Evolutionary conservation across 1,284 basidiomycete species (phyloP).

Genomic region (Sanghuangporus sanghuang): DNA sequence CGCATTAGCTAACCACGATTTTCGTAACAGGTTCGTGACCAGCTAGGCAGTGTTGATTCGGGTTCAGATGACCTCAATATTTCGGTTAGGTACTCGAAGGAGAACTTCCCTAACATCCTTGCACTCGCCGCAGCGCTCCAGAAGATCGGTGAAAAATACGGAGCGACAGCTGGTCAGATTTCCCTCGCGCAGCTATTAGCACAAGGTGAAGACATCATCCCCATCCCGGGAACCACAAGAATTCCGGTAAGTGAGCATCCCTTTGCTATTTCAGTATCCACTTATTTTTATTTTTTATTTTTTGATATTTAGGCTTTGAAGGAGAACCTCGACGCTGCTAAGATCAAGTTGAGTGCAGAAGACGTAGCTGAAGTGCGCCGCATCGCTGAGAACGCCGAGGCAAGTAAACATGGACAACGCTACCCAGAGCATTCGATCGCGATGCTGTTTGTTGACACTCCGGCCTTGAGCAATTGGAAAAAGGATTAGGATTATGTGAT

Average conservation of each 20-base stretch:
- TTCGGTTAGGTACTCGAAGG: conserved; percentile 31
- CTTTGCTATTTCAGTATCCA: no score
- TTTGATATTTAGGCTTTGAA: conserved; percentile 29
- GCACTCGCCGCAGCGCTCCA: conserved; percentile 42
- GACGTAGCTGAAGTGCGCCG: conserved; percentile 33
- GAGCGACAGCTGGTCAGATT: conserved; percentile 49
- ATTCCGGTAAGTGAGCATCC: conserved; percentile 28
- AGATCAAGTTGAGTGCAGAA: conserved; percentile 32
- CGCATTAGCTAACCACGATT: no score
- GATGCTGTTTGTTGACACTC: no score
- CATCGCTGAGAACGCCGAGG: conserved; percentile 31
- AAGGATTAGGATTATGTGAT: no score
- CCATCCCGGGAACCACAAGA: conserved; percentile 48
- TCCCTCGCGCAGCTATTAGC: conserved; percentile 57
- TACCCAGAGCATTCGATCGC: not conserved
- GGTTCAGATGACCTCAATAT: no score
- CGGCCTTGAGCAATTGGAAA: no score
- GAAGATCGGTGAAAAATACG: conserved; percentile 39
- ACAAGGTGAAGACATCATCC: conserved; percentile 48
- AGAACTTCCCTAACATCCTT: conserved; percentile 58
- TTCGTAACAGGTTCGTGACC: no score
- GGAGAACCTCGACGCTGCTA: conserved; percentile 35
- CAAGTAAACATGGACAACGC: conserved; percentile 7
- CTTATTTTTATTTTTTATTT: no score
- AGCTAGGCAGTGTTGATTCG: no score